Percentiles rank a stretch among this genome's conserved stretches.
phyloP scores from a whole-genome alignment of 768 basidiomycete species.

The Auricularia heimuer region DNA sequence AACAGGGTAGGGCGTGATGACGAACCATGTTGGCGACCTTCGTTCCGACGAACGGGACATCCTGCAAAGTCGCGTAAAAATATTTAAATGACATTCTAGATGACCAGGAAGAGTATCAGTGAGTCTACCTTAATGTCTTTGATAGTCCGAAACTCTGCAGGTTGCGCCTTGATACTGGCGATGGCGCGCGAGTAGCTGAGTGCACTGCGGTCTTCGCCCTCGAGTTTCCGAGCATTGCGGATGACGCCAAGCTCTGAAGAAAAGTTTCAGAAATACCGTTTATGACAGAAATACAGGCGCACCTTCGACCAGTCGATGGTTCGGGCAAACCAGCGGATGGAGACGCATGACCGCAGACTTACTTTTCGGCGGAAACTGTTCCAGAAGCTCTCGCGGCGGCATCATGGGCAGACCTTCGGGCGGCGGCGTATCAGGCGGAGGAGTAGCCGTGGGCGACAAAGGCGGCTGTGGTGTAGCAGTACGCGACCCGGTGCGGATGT shows the following conservation, averaged over 20 bases:
- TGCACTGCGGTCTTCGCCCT: slow-evolving; percentile 57
- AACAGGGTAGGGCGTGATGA: no score
- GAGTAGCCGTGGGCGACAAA: not conserved
- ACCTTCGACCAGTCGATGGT: slow-evolving; percentile 45
- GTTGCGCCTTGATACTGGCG: slow-evolving; percentile 37
- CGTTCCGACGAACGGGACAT: slow-evolving; percentile 28
- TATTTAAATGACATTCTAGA: no score
- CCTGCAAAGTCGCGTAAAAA: not conserved
- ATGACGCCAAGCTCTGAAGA: slow-evolving; percentile 45
- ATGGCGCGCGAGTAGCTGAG: slow-evolving; percentile 66
- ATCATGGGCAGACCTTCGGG: not conserved
- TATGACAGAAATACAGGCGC: not conserved
- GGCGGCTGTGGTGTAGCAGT: not conserved
- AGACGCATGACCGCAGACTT: slow-evolving; percentile 52
- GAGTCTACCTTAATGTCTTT: slow-evolving; percentile 17
- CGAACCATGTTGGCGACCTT: slow-evolving; percentile 23
- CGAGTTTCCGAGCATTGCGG: slow-evolving; percentile 46
- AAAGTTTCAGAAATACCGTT: not conserved
- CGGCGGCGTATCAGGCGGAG: not conserved
- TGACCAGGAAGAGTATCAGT: not conserved
- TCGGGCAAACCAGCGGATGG: slow-evolving; percentile 58
- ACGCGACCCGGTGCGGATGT: not conserved
- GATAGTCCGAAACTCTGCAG: slow-evolving; percentile 19
- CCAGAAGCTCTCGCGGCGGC: slow-evolving; percentile 17
- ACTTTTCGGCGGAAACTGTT: slow-evolving; percentile 18